phyloP scores from a whole-genome alignment of 2,329 filamentous ascomycete genomes.

The Aspergillus glaucus region DNA sequence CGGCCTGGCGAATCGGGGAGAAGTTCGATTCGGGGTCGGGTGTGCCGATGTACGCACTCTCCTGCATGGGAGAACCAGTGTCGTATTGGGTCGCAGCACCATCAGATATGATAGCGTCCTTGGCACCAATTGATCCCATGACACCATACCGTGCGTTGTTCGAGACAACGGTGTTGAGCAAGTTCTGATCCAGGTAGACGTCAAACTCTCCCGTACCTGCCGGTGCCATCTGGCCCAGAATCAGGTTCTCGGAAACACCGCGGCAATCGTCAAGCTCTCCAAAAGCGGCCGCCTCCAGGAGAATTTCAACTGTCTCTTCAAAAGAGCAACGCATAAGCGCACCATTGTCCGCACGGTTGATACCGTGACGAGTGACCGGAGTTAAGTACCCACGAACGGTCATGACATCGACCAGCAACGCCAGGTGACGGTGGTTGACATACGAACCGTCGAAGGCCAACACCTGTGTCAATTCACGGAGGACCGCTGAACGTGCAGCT shows the following conservation, averaged over 20 bases:
- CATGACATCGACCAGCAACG: constrained; percentile 95
- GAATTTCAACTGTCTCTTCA: constrained; percentile 97
- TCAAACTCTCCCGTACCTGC: constrained; percentile 97
- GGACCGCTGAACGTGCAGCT: constrained; percentile 77
- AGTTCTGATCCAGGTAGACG: constrained; percentile 83
- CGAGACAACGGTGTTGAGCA: constrained; percentile 90
- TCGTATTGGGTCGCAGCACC: constrained; percentile 95
- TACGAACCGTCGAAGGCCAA: constrained; percentile 98
- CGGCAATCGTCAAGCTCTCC: constrained; percentile 97
- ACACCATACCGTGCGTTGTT: constrained; percentile 83
- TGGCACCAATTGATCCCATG: constrained; percentile 71
- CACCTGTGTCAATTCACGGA: constrained; percentile 84
- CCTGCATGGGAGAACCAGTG: constrained; percentile 57
- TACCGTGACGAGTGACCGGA: constrained; percentile 94
- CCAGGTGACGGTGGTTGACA: constrained; percentile 96
- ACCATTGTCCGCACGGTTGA: constrained; percentile 96
- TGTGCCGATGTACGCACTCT: constrained; percentile 57
- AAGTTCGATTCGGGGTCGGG: constrained; percentile 56
- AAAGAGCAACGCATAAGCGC: constrained; percentile 99
- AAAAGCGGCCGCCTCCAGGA: constrained; percentile 87
- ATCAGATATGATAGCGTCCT: constrained; percentile 63
- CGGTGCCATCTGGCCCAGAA: constrained; percentile 93
- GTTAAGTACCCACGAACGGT: constrained; percentile 90
- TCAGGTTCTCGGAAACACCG: constrained; percentile 97
- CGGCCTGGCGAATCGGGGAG: constrained; percentile 69